Evolutionary conservation across 2,329 filamentous ascomycete species (phyloP), one percentile per base, ranked within the genome.

Genomic region (Claviceps cyperi): DNA sequence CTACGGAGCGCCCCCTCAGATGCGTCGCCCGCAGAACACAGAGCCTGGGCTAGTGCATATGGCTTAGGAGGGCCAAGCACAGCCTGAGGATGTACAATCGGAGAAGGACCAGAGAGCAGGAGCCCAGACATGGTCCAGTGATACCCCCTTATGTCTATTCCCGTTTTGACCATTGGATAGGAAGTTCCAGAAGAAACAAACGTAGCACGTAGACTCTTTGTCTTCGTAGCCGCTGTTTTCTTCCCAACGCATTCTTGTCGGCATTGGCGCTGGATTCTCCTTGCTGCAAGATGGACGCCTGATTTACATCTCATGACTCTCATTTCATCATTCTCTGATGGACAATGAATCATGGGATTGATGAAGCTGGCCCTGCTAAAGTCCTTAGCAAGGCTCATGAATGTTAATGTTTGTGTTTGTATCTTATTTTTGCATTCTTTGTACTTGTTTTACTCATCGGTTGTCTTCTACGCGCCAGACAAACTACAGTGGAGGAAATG

Each of bases 11-110:
- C 75, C 78, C 5, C 76, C 64, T 8, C 64, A 80, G 52, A 80
- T 87, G 57, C 80, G 85, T 51, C 76, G 85, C 52, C 82, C 84
- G 4, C 83, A 84, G 57, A 88, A 85, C 72, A 79, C 85, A 3
- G 84, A 92, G 62, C 81, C 83, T 17, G 65, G 66, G 50, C 57
- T 69, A 55, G 67, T 69, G 47, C 66, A 68, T 53, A 68, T 69
- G 66, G 63, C 64, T 52, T 68, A 64, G 60, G 55, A 51, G 53
- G 53, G 53, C 55, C 37, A 54, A 47, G 45, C 55, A 43, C 47
- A 50, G 43, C 21, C 11, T 32, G 49, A 38, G 38, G 37, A 47
- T 24, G 38, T 24, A 13, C 41, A 46, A 8, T 47, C 28, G 17
- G 44, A 49, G 32, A 41, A 52, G 48, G 8, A 40, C 28, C 41